phyloP scores from a whole-genome alignment of 352 stramenopile species.

The Pythium periplocum region DNA sequence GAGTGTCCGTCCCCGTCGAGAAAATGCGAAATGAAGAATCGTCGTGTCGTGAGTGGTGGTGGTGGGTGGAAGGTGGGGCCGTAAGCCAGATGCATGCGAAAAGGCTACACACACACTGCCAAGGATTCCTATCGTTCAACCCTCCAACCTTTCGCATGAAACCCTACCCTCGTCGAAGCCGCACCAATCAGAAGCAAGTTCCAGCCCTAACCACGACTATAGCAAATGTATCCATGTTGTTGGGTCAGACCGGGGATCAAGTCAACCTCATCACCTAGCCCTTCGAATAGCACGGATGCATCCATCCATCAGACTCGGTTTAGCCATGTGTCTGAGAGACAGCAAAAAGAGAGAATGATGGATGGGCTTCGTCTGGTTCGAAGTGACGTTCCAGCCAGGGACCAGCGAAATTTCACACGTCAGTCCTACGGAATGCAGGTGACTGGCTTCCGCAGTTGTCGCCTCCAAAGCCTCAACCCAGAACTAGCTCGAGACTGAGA shows the following conservation, averaged over 20 bases:
- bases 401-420: too few relatives aligned
- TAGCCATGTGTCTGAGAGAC: background rate
- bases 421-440: too few relatives aligned
- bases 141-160: conserved; percentile 19
- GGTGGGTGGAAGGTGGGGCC: background rate
- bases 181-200: conserved; percentile 9
- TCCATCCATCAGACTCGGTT: background rate
- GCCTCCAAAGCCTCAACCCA: too few relatives aligned
- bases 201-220: conserved; percentile 3
- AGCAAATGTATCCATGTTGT: conserved; percentile 24
- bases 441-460: too few relatives aligned
- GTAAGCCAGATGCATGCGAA: conserved; percentile 14
- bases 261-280: conserved; percentile 21
- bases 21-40: too few relatives aligned
- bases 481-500: too few relatives aligned
- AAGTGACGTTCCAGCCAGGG: conserved; percentile 1
- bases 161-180: conserved; percentile 14
- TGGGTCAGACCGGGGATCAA: conserved; percentile 6
- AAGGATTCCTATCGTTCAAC: conserved; percentile 17
- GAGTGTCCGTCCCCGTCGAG: too few relatives aligned
- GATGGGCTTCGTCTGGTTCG: too few relatives aligned
- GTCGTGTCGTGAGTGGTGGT: too few relatives aligned
- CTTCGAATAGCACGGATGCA: conserved; percentile 11
- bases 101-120: conserved; percentile 16
- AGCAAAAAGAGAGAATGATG: too few relatives aligned